Conservation (phyloP, 805 yeast genomes). For the Ogataea pini region DNA sequence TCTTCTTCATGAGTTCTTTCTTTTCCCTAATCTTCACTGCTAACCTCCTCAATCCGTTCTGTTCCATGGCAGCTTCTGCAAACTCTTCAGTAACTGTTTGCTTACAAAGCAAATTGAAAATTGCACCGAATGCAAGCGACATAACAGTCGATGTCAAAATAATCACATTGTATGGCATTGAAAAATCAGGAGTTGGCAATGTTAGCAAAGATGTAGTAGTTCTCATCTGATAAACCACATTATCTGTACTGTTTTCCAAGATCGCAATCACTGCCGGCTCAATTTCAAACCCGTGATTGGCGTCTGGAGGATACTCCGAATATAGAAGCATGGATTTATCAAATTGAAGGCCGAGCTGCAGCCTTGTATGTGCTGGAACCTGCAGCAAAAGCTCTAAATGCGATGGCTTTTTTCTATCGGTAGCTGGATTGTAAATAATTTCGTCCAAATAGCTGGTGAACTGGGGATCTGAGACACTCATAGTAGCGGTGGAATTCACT, state of each 20-base stretch:
- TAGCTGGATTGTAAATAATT: constrained; percentile 70
- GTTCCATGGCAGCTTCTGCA: constrained; percentile 39
- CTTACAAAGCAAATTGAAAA: constrained; percentile 77
- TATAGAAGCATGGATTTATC: constrained; percentile 83
- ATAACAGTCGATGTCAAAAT: constrained; percentile 90
- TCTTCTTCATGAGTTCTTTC: constrained; percentile 5
- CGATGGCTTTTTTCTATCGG: constrained; percentile 78
- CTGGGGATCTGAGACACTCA: constrained; percentile 26
- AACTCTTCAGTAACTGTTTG: constrained; percentile 76
- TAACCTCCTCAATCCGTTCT: constrained; percentile 22
- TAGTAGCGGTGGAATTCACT: constrained; percentile 26
- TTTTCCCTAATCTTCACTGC: not conserved
- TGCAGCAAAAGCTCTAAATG: constrained; percentile 70
- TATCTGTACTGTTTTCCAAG: constrained; percentile 29
- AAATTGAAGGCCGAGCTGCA: constrained; percentile 71
- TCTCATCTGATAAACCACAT: constrained; percentile 52
- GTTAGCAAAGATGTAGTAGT: constrained; percentile 86
- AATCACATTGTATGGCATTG: constrained; percentile 98
- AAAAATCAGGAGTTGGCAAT: constrained; percentile 95
- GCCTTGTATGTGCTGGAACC: constrained; percentile 63
- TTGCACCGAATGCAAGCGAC: constrained; percentile 87
- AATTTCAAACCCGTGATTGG: constrained; percentile 94
- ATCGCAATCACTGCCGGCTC: constrained; percentile 85
- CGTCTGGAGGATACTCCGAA: constrained; percentile 98
- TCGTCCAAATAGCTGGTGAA: constrained; percentile 46